Conservation (phyloP, 73 alveolate species). For the Tetrahymena elliotti region DNA sequence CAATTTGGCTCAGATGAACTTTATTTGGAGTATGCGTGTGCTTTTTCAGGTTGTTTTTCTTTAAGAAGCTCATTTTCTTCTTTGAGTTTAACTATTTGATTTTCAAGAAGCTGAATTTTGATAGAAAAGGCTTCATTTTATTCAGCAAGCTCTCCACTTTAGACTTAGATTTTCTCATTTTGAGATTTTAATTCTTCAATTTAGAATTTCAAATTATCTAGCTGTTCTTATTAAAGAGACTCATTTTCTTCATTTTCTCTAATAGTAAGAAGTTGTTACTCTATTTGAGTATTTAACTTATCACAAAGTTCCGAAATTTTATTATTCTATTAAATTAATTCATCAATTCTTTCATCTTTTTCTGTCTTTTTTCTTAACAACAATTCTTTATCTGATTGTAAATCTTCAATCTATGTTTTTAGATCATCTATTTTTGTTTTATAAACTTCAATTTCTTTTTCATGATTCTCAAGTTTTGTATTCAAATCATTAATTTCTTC, state of each 20-base stretch:
- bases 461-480: background rate
- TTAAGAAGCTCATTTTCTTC: background rate
- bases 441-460: background rate
- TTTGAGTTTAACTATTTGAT: background rate
- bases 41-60: background rate
- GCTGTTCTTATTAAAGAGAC: background rate
- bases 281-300: background rate
- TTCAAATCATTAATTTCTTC: background rate
- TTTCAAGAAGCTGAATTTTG: background rate
- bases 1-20: background rate
- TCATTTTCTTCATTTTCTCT: background rate
- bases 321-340: background rate
- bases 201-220: background rate
- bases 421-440: background rate
- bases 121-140: background rate
- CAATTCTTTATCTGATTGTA: background rate
- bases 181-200: background rate
- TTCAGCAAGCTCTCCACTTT: background rate
- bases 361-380: background rate
- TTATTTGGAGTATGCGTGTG: background rate
- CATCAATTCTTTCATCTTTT: background rate
- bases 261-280: background rate
- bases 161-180: background rate
- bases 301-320: background rate
- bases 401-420: background rate